Conservation (phyloP, 2,329 filamentous ascomycete genomes). For the Phyllosticta citriasiana region DNA sequence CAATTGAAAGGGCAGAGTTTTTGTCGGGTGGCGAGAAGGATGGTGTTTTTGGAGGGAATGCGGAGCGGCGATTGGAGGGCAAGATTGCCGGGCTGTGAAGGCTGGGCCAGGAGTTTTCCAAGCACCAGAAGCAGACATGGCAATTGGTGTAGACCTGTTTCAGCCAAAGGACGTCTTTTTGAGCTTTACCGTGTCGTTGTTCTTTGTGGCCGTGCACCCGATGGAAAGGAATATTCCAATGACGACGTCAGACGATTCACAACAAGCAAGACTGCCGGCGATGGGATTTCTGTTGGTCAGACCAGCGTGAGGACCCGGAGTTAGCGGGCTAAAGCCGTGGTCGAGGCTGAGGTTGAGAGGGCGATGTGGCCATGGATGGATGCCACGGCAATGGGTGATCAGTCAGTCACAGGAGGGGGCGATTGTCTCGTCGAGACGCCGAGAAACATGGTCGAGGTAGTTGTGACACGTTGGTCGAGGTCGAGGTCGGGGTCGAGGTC, state of each 20-base stretch:
- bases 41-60: constrained; percentile 20
- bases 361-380: no score
- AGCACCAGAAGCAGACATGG: not conserved
- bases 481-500: not conserved
- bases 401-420: no score
- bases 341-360: not conserved
- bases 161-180: not conserved
- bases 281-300: not conserved
- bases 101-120: not conserved
- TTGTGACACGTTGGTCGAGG: not conserved
- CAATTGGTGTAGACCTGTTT: not conserved
- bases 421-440: no score
- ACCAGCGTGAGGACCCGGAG: not conserved
- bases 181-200: not conserved
- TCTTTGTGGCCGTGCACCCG: not conserved
- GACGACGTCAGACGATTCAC: not conserved
- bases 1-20: constrained; percentile 18
- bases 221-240: not conserved
- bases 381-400: no score
- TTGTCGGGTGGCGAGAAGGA: constrained; percentile 19
- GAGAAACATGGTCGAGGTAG: not conserved
- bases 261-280: not conserved
- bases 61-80: constrained; percentile 18
- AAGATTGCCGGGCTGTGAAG: not conserved
- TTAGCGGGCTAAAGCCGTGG: not conserved